Conservation (phyloP, 83 land plant genomes). For the Thuja plicata region DNA sequence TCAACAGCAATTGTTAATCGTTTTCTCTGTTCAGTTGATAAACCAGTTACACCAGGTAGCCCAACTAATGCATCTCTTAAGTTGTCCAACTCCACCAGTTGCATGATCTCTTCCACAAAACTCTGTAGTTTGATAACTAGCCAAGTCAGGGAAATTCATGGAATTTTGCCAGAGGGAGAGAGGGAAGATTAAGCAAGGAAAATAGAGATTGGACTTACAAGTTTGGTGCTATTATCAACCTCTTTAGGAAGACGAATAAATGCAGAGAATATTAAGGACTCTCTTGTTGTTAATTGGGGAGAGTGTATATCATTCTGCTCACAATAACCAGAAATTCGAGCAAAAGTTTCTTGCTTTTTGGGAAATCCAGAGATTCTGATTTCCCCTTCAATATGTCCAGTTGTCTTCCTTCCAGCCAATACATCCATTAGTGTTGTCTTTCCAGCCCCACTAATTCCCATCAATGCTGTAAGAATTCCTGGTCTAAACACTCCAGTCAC, state of each 20-base stretch:
- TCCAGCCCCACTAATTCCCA: conserved; percentile 86
- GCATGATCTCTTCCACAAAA: conserved; percentile 52
- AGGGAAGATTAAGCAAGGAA: background rate
- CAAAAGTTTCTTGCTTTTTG: conserved; percentile 68
- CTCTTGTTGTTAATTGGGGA: conserved; percentile 57
- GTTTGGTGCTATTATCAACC: conserved; percentile 40
- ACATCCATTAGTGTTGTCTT: conserved; percentile 80
- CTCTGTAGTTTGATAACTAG: conserved; percentile 9
- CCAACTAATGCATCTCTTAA: conserved; percentile 32
- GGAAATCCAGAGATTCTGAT: conserved; percentile 70
- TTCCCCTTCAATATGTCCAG: conserved; percentile 71
- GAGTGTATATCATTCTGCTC: conserved; percentile 76
- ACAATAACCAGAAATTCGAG: conserved; percentile 74
- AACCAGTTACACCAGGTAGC: conserved; percentile 30
- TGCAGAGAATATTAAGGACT: conserved; percentile 65
- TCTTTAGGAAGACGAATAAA: conserved; percentile 64
- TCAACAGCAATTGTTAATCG: conserved; percentile 35
- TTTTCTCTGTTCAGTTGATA: conserved; percentile 36
- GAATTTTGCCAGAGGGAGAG: background rate
- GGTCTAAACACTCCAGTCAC: conserved; percentile 70
- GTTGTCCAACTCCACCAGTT: conserved; percentile 31
- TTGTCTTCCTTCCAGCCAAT: conserved; percentile 66
- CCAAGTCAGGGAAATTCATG: background rate
- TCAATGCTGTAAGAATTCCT: conserved; percentile 66
- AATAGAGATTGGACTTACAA: conserved; percentile 22